These are phyloP conservation scores for Lotus japonicus DNA, from an alignment of 306 rosid species.

Conservation along the genomic window DNA sequence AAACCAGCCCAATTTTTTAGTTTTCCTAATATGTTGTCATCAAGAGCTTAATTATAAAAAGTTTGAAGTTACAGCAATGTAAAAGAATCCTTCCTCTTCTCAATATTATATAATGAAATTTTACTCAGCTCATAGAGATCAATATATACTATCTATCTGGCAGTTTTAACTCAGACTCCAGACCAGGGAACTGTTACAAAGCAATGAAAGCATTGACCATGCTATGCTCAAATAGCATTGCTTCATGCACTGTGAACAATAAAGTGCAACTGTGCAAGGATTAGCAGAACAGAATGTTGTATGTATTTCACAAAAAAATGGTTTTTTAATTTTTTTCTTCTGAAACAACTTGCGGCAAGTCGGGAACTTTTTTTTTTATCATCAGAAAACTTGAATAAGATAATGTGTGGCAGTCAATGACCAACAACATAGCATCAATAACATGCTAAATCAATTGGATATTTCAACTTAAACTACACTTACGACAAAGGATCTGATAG, in stretches of 20 bases:
- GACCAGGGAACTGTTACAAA: not conserved
- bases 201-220: not conserved
- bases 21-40: not conserved
- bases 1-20: not conserved
- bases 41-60: not conserved
- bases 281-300: constrained; percentile 6
- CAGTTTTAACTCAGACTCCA: not conserved
- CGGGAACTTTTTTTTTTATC: no score
- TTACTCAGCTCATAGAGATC: not conserved
- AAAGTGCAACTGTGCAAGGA: constrained; percentile 2
- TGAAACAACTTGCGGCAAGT: not conserved
- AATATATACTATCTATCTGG: not conserved
- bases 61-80: not conserved
- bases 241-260: not conserved
- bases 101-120: not conserved
- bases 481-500: constrained; percentile 92
- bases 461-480: constrained; percentile 36
- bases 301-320: not conserved
- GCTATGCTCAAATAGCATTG: not conserved
- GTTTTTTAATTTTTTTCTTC: not conserved
- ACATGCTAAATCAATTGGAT: not conserved
- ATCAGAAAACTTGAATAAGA: not conserved
- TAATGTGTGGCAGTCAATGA: not conserved
- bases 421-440: not conserved
- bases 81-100: not conserved